Conservation (phyloP, 2,329 filamentous ascomycete genomes). For the Mycosphaerella sp. region DNA sequence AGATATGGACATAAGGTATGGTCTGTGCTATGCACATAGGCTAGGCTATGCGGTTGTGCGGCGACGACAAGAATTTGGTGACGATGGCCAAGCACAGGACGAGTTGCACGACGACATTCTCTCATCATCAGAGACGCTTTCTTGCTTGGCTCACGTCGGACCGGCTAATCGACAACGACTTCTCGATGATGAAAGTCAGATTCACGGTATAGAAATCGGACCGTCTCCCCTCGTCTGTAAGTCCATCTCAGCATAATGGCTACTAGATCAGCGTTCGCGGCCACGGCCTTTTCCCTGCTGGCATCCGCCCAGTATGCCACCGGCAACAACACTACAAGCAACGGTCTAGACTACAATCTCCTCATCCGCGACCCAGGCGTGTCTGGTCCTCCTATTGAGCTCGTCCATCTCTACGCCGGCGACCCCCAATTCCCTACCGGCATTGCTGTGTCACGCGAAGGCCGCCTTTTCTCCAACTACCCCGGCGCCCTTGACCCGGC, state of each 20-base stretch:
- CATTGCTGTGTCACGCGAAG: conserved; percentile 47
- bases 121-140: neutral
- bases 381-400: conserved; percentile 42
- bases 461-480: conserved; percentile 50
- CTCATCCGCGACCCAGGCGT: conserved; percentile 27
- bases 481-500: conserved; percentile 45
- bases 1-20: no score
- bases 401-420: conserved; percentile 48
- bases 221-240: no score
- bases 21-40: no score
- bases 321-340: neutral
- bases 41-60: no score
- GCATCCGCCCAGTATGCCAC: neutral
- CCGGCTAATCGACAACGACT: no score
- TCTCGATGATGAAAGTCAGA: no score
- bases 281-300: neutral
- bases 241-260: neutral
- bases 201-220: no score
- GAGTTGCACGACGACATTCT: neutral
- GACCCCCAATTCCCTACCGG: conserved; percentile 45
- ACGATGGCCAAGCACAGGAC: neutral
- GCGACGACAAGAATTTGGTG: neutral
- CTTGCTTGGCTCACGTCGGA: no score
- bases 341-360: conserved; percentile 1
- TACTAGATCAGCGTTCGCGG: neutral